Base-by-base conservation (phyloP, 2,329 filamentous ascomycete species). In the Pestalotiopsis sp. region DNA sequence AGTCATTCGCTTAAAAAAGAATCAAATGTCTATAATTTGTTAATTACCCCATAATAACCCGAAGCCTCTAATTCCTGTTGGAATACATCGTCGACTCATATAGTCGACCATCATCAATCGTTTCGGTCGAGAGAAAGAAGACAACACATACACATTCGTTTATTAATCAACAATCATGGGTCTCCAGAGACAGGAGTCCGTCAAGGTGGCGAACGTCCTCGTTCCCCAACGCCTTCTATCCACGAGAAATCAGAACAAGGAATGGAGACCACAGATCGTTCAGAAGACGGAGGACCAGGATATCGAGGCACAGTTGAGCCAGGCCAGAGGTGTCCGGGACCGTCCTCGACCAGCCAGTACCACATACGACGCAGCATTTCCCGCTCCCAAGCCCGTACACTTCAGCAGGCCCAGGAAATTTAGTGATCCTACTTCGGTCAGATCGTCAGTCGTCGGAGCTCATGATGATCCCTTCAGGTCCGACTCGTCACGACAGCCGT, bases 181-280 rank as follows among this genome's bases (percentile, higher is more conserved):
- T 0, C 26, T 65, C 9, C n/a, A 22, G 24, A 26, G 63, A n/a
- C 26, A 65, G 52, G 63, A 55, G 17, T 65, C 63, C 40, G 52
- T 56, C 44, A 65, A 57, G 63, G 52, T 65, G 52, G 63, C 63
- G 52, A 48, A 65, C 63, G 63, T 65, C 44, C 44, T 65, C 52
- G 52, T 65, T 44, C 63, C 63, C 44, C 44, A 65, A 30, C 63
- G 52, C 17, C 52, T 65, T 20, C 10, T 65, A 24, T 56, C 63
- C 22, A 65, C 63, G 30, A 57, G 44, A 24, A 57, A 65, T 48
- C 22, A 22, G 14, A 65, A 55, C 63, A 55, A 65, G 63, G 40
- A 65, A 56, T 65, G 63, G 63, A 65, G 60, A 44, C 60, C 60
- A 7, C 60, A 63, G 39, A 20, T 39, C 5, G 60, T 63, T 39